Base-by-base conservation (phyloP, 805 yeast genomes). In the Sungouiella thailandica region DNA sequence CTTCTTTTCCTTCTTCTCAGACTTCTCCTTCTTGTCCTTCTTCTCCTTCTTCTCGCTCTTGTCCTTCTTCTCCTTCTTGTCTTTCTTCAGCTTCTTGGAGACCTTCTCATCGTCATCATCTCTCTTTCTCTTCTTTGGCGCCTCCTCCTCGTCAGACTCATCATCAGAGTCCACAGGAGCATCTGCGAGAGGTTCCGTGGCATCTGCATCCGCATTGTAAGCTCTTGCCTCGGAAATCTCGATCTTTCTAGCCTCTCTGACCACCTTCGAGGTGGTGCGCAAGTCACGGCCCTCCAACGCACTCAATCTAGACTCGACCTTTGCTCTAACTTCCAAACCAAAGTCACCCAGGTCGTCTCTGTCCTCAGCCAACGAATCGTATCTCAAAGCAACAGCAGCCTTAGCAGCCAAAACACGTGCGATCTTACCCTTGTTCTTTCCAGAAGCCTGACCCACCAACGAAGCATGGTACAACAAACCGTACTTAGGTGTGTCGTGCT, bases 391-490 rank as follows among this genome's bases (percentile, higher is more conserved):
- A 53, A 93, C 94, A 36, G 98, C 95, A 49, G 97, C 95, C 72
- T 93, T 93, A 40, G 97, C 97, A 52, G 98, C 98, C 46, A 93
- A 77, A 49, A 93, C 96, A 72, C 98, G 83, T 39, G 98, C 97
- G 60, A 93, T 87, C 74, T 89, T 93, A 72, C 98, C 98, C 76
- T 93, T 93, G 74, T 93, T 93, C 74, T 93, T 93, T 47, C 94
- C 81, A 44, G 88, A 72, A 40, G 98, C 98, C 65, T 78, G 83
- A 52, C 96, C 95, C 54, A 88, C 87, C 65, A 87, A 87, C 20
- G 95, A 83, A 29, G 96, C 85, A 70, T 89, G 96, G 74, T 89
- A 88, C 55, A 88, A 86, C 59, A 88, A 77, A 57, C 97, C 97
- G 64, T 88, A 88, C 63, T 88, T 88, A 50, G 97, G 97, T 49